These are phyloP conservation scores for Cercospora zeae-maydis DNA, from an alignment of 2,329 filamentous ascomycete genomes.

Conservation along the genomic window DNA sequence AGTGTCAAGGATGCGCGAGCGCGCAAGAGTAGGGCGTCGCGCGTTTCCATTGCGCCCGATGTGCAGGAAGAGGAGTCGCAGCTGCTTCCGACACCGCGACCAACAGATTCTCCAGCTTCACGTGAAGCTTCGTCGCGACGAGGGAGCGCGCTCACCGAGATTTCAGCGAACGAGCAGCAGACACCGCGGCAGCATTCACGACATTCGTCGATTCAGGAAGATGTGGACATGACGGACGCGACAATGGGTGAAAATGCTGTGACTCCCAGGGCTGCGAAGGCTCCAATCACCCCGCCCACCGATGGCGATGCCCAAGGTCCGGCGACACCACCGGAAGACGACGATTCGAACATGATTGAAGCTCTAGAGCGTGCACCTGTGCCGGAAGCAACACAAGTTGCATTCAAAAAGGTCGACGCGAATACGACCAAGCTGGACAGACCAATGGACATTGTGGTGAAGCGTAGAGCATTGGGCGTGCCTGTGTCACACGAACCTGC, in stretches of 20 bases:
- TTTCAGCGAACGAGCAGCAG: constrained; percentile 61
- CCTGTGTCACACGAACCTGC: constrained; percentile 67
- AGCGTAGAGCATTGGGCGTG: constrained; percentile 68
- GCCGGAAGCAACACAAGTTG: constrained; percentile 32
- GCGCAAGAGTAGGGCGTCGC: constrained; percentile 39
- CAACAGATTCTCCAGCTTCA: constrained; percentile 38
- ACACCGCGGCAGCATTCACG: constrained; percentile 38
- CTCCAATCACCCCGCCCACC: constrained; percentile 6
- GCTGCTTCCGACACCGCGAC: constrained; percentile 50
- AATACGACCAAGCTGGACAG: constrained; percentile 76
- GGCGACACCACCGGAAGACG: constrained; percentile 14
- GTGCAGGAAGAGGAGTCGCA: constrained; percentile 32
- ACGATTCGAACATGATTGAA: constrained; percentile 18
- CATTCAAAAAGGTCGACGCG: constrained; percentile 67
- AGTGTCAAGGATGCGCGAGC: constrained; percentile 50
- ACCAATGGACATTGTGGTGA: constrained; percentile 90
- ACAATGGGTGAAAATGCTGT: constrained; percentile 23
- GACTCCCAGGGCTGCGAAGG: constrained; percentile 15
- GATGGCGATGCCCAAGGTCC: background rate
- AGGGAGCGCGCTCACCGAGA: constrained; percentile 62
- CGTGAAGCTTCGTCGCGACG: constrained; percentile 37
- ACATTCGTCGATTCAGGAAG: constrained; percentile 20
- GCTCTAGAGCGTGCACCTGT: constrained; percentile 16
- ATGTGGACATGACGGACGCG: constrained; percentile 19
- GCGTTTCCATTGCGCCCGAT: constrained; percentile 40